Evolutionary conservation across 768 basidiomycete genomes (phyloP).

Genomic region (Candolleomyces eurysporus): DNA sequence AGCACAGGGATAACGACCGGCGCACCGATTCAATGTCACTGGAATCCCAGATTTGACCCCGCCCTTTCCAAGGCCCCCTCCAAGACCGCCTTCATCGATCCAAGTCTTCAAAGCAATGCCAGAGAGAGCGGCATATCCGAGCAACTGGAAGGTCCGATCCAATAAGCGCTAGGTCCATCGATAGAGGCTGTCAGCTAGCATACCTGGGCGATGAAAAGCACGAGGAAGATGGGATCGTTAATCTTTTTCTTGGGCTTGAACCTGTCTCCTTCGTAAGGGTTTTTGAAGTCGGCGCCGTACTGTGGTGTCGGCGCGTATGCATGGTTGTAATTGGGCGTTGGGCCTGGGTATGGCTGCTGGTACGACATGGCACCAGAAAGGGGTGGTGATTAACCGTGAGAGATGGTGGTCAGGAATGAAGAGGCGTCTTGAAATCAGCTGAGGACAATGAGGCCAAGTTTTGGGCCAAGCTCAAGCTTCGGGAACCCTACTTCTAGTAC

Average conservation of each 20-base stretch:
- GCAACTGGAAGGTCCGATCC: slow-evolving; percentile 37
- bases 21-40: slow-evolving; percentile 67
- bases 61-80: slow-evolving; percentile 66
- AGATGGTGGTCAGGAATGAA: background rate
- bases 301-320: slow-evolving; percentile 26
- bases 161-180: too few relatives aligned
- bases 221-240: slow-evolving; percentile 70
- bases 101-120: slow-evolving; percentile 64
- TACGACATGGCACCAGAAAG: slow-evolving; percentile 15
- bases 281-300: slow-evolving; percentile 35
- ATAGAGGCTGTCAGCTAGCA: background rate
- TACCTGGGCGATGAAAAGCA: slow-evolving; percentile 73
- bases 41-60: slow-evolving; percentile 55
- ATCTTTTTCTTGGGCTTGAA: slow-evolving; percentile 67
- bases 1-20: background rate
- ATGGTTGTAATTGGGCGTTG: slow-evolving; percentile 37
- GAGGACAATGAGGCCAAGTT: too few relatives aligned
- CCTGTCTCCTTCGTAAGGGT: slow-evolving; percentile 58
- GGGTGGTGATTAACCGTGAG: background rate
- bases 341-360: slow-evolving; percentile 34
- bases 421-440: background rate
- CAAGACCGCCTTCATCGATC: slow-evolving; percentile 61
- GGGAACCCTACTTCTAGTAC: too few relatives aligned
- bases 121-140: slow-evolving; percentile 67
- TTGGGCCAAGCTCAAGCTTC: too few relatives aligned